Percentiles rank a stretch among this genome's conserved stretches.
These are phyloP conservation scores for Gossypium rotundifolium DNA, from an alignment of 345 rosid genomes.

Conservation along the genomic window DNA sequence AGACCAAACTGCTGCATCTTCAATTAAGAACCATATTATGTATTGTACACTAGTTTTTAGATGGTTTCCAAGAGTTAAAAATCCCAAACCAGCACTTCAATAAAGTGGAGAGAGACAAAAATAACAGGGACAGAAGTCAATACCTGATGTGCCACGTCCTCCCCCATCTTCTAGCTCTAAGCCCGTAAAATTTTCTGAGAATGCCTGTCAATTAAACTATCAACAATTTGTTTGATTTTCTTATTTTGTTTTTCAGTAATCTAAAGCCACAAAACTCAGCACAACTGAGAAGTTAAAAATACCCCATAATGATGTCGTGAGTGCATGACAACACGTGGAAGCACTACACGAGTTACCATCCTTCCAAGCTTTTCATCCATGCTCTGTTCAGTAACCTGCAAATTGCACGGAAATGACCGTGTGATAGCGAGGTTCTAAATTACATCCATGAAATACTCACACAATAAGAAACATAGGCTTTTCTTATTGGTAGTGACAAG, in stretches of 20 bases:
- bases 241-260: slow-evolving; percentile 2
- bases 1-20: not conserved
- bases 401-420: slow-evolving; percentile 17
- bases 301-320: slow-evolving; percentile 96
- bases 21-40: not conserved
- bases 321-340: slow-evolving; percentile 95
- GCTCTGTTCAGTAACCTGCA: slow-evolving; percentile 74
- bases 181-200: slow-evolving; percentile 89
- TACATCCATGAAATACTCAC: not conserved
- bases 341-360: slow-evolving; percentile 89
- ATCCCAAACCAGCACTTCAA: not conserved
- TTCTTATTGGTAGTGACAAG: not conserved
- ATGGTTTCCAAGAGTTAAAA: not conserved
- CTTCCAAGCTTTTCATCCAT: slow-evolving; percentile 96
- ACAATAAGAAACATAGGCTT: not conserved
- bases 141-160: slow-evolving; percentile 98
- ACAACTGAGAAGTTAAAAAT: slow-evolving; percentile 14
- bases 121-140: slow-evolving; percentile 6
- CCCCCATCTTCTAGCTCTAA: slow-evolving; percentile 99
- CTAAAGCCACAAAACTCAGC: slow-evolving; percentile 4
- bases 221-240: slow-evolving; percentile 9
- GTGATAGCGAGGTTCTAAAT: not conserved
- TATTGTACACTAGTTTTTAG: not conserved
- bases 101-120: not conserved
- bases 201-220: slow-evolving; percentile 51